Base-by-base conservation (phyloP, 352 stramenopile genomes). In the Phytopythium aichiense region DNA sequence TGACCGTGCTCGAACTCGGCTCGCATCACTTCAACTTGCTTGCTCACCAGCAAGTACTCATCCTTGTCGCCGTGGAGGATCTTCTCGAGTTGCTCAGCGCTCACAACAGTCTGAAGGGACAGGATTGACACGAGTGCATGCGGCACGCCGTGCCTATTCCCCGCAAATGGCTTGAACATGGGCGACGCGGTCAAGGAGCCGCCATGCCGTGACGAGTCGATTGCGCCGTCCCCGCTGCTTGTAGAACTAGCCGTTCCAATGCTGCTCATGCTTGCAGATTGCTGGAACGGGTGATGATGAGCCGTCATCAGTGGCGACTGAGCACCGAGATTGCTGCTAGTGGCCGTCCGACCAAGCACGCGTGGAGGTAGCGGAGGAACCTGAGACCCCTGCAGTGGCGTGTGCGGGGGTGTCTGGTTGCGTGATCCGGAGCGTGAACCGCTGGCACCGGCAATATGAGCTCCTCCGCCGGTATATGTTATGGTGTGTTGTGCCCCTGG, bases 41-140 rank as follows among this genome's bases (percentile, higher is more conserved):
- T 72, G 45, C 80, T 73, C 7, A 74, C 80, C 35, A 73, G 66
- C 12, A 79, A 67, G 48, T 88, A 92, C 20, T 80, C 82, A 9
- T 64, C 68, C 56, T 87, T 71, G 57, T 91, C 76, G 6, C 84
- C 84, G 22, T 82, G 58, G 23, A 92, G 79, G n/a, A 92, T 90
- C 52, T 71, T 79, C 60, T 92, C 80, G 8, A 94, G 65, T 30
- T 91, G 73, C 20, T 52, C 71, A 4, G 81, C 72, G 25, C 77
- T 87, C 58, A 71, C 79, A 0, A 86, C 68, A n/a, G 81, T 92
- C 56, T 94, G 81, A 76, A 94, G 88, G 2, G 81, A 87, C 28
- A 94, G 72, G 18, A 94, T 63, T 6, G 79, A 74, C 1, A 93
- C 74, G n/a, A 91, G 49, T 5, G 81, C 84, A n/a, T 72, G 78